Percentiles rank a stretch among this genome's conserved stretches.
phyloP scores from a whole-genome alignment of 2,329 filamentous ascomycete species.

The Aspergillus transmontanensis region DNA sequence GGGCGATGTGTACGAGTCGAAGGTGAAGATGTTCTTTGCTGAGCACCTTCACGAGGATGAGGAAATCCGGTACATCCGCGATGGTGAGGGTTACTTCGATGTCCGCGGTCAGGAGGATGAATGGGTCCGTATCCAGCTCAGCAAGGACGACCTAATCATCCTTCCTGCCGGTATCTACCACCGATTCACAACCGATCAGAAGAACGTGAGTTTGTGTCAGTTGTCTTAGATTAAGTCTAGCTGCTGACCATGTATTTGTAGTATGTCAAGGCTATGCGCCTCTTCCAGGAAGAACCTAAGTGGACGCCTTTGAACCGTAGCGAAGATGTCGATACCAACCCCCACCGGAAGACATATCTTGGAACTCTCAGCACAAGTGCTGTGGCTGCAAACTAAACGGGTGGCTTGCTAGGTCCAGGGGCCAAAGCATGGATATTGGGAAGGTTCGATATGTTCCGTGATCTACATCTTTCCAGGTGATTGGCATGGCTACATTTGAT shows the following conservation, averaged over 20 bases:
- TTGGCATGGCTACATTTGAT: conserved; percentile 6
- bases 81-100: conserved; percentile 89
- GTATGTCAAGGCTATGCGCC: conserved; percentile 93
- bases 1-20: conserved; percentile 86
- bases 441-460: background rate
- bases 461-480: background rate
- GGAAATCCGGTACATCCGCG: conserved; percentile 93
- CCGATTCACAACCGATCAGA: conserved; percentile 90
- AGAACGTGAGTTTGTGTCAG: conserved; percentile 68
- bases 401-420: conserved; percentile 1
- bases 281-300: conserved; percentile 98
- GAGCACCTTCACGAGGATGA: conserved; percentile 98
- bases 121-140: conserved; percentile 84
- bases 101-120: conserved; percentile 79
- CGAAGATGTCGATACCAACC: conserved; percentile 75
- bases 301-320: conserved; percentile 92
- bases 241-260: conserved; percentile 41
- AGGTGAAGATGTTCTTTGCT: conserved; percentile 90
- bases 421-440: background rate
- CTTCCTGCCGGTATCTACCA: conserved; percentile 95
- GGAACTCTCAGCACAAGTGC: conserved; percentile 31
- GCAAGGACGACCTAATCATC: conserved; percentile 88
- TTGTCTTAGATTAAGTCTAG: conserved; percentile 5
- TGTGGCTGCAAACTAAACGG: conserved; percentile 28
- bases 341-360: conserved; percentile 77